Percentiles rank a stretch among this genome's conserved stretches.
phyloP scores from a whole-genome alignment of 306 rosid genomes.

The Cyclanthera cordifolia region DNA sequence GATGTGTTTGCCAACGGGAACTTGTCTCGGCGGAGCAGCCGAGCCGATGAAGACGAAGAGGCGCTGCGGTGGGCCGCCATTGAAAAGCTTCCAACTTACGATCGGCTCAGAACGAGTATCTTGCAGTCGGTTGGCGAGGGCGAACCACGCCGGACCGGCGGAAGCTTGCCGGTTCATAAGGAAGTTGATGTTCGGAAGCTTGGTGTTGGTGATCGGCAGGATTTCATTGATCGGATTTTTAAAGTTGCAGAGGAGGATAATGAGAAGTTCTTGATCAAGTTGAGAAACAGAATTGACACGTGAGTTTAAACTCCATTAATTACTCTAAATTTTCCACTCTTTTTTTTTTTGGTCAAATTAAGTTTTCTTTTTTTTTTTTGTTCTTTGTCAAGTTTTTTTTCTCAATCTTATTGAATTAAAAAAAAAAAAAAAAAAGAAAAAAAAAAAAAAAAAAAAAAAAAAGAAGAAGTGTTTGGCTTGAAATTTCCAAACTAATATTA shows the following conservation, averaged over 20 bases:
- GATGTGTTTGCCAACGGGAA: conserved; percentile 46
- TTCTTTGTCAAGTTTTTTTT: too few species aligned
- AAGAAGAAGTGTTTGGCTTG: too few species aligned
- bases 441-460: too few species aligned
- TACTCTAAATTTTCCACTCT: too few species aligned
- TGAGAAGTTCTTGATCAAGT: conserved; percentile 57
- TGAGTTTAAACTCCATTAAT: too few species aligned
- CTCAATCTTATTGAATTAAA: too few species aligned
- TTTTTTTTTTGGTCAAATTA: too few species aligned
- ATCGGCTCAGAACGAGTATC: conserved; percentile 67
- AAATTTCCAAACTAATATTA: too few species aligned
- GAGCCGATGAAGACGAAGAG: conserved; percentile 64
- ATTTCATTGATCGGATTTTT: conserved; percentile 59
- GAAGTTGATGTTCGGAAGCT: conserved; percentile 72
- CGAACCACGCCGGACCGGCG: conserved; percentile 16
- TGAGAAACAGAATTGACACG: conserved; percentile 54
- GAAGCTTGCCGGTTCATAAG: conserved; percentile 24
- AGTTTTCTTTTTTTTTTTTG: too few species aligned
- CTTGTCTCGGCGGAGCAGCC: conserved; percentile 40
- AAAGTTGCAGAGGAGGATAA: conserved; percentile 86
- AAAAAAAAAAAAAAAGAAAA: too few species aligned
- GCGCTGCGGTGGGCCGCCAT: conserved; percentile 94
- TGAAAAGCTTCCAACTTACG: conserved; percentile 73
- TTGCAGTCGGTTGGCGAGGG: conserved; percentile 30
- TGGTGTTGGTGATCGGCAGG: conserved; percentile 47